Percentiles rank a stretch among this genome's conserved stretches.
phyloP scores from a whole-genome alignment of 441 rosid genomes.

The Euphorbia celastroides region DNA sequence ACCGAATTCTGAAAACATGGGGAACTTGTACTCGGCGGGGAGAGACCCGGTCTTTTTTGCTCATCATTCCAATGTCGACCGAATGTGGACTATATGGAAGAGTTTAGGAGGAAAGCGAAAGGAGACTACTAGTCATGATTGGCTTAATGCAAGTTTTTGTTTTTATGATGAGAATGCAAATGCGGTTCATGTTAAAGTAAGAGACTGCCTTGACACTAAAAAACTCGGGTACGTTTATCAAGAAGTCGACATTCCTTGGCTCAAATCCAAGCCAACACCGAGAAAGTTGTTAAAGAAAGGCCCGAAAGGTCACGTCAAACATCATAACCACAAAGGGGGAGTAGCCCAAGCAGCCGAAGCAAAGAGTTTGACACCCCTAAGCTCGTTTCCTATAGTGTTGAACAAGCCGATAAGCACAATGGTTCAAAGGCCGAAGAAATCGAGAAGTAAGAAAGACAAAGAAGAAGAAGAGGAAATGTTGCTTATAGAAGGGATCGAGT shows the following conservation, averaged over 20 bases:
- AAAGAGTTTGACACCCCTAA: conserved; percentile 7
- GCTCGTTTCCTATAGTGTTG: conserved; percentile 34
- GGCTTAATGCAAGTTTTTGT: conserved; percentile 37
- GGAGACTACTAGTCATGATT: conserved; percentile 40
- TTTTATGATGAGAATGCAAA: conserved; percentile 59
- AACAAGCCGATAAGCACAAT: conserved; percentile 26
- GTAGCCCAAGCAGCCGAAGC: conserved; percentile 35
- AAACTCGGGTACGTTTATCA: conserved; percentile 41
- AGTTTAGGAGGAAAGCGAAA: conserved; percentile 32
- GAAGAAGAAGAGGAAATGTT: conserved; percentile 54
- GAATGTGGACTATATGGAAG: conserved; percentile 55
- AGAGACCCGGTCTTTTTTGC: conserved; percentile 54
- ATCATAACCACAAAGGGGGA: background rate
- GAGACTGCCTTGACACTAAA: conserved; percentile 35
- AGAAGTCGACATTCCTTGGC: conserved; percentile 49
- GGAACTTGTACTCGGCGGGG: conserved; percentile 52
- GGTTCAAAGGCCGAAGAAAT: conserved; percentile 45
- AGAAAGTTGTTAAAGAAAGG: conserved; percentile 21
- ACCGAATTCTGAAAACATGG: conserved; percentile 56
- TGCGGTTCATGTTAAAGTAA: conserved; percentile 43
- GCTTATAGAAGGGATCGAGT: conserved; percentile 39
- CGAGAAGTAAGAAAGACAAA: conserved; percentile 47
- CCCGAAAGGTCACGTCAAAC: conserved; percentile 3
- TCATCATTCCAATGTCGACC: conserved; percentile 55
- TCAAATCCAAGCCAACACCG: conserved; percentile 39